Conservation (phyloP, 2,329 filamentous ascomycete species). For the Sclerotinia glacialis region DNA sequence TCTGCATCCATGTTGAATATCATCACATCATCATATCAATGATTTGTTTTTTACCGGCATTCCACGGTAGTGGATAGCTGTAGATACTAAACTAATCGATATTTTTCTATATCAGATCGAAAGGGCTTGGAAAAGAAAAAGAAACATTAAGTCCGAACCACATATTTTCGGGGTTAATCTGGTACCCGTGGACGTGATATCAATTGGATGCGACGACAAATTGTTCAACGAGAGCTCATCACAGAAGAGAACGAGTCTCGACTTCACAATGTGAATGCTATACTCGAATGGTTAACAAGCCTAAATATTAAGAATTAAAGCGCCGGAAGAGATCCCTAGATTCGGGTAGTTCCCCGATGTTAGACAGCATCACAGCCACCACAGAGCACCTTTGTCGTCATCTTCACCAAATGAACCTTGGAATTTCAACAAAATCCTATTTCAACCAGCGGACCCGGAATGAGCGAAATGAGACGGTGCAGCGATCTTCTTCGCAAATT, state of each 20-base stretch:
- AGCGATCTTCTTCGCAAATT: slow-evolving; percentile 9
- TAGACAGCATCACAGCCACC: slow-evolving; percentile 15
- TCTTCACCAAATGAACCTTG: slow-evolving; percentile 13
- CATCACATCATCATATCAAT: not conserved
- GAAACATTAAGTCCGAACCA: not conserved
- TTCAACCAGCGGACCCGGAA: slow-evolving; percentile 1
- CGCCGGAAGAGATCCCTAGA: not conserved
- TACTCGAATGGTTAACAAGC: not conserved
- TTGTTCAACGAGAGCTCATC: not conserved
- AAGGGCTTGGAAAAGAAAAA: not conserved
- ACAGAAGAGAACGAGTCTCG: slow-evolving; percentile 5
- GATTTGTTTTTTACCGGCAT: slow-evolving; percentile 14
- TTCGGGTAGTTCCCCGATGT: slow-evolving; percentile 13
- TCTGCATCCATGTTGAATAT: slow-evolving; percentile 15
- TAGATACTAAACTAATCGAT: not conserved
- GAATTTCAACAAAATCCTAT: not conserved
- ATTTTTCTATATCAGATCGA: not conserved
- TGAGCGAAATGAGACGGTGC: slow-evolving; percentile 7
- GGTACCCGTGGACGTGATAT: not conserved
- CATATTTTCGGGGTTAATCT: not conserved
- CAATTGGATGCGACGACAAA: not conserved
- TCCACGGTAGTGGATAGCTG: slow-evolving; percentile 12
- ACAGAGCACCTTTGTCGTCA: slow-evolving; percentile 14
- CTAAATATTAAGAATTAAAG: not conserved
- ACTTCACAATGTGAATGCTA: not conserved